Conservation (phyloP, 495 filamentous ascomycete genomes). For the Baudoinia panamericana region DNA sequence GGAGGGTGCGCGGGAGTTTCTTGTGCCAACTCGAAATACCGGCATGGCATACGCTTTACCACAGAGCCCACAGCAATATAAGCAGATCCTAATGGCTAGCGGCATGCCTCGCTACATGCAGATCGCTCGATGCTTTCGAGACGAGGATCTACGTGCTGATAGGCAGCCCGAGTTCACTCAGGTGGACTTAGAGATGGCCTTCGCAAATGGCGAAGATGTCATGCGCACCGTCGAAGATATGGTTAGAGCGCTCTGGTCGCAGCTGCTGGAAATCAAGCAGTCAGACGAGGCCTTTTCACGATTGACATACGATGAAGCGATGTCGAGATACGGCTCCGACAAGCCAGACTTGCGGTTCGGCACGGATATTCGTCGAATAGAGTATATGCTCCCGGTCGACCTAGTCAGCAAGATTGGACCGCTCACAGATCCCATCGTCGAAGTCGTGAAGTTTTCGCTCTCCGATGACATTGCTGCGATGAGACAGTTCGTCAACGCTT, state of each 20-base stretch:
- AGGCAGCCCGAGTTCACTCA: slow-evolving; percentile 96
- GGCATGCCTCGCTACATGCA: slow-evolving; percentile 76
- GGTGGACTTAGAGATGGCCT: slow-evolving; percentile 86
- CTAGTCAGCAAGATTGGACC: slow-evolving; percentile 59
- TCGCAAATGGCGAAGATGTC: slow-evolving; percentile 59
- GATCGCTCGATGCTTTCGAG: slow-evolving; percentile 87
- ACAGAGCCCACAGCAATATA: slow-evolving; percentile 96
- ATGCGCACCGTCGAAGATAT: slow-evolving; percentile 56
- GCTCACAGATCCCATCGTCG: slow-evolving; percentile 49
- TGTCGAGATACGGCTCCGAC: slow-evolving; percentile 72
- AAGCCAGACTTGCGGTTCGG: slow-evolving; percentile 74
- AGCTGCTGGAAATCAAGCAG: slow-evolving; percentile 22
- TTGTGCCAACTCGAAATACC: slow-evolving; percentile 71
- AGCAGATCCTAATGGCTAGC: slow-evolving; percentile 92
- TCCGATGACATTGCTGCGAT: slow-evolving; percentile 36
- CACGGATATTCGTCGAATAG: slow-evolving; percentile 48
- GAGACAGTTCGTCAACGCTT: slow-evolving; percentile 46
- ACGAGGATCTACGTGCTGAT: slow-evolving; percentile 87
- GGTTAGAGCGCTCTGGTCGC: slow-evolving; percentile 44
- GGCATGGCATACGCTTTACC: slow-evolving; percentile 80
- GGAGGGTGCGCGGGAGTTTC: slow-evolving; percentile 86
- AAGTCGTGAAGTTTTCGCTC: slow-evolving; percentile 51
- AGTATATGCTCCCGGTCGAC: slow-evolving; percentile 48
- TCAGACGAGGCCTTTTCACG: slow-evolving; percentile 36
- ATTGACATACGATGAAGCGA: slow-evolving; percentile 63